phyloP scores from a whole-genome alignment of 75 land plant species.

The Selaginella moellendorffii region DNA sequence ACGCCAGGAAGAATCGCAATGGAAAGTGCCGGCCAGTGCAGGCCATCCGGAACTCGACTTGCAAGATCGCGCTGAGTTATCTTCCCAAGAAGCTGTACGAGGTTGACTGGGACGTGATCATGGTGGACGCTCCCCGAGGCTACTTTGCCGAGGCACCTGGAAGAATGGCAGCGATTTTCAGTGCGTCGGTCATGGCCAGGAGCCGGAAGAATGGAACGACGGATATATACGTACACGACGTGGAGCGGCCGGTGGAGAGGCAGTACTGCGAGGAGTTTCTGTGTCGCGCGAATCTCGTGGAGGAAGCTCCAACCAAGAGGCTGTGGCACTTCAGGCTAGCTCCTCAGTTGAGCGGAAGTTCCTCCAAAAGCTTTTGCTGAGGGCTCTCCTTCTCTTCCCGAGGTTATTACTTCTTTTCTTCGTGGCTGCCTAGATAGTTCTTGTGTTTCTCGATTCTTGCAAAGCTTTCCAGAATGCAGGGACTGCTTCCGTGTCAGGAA shows the following conservation, averaged over 20 bases:
- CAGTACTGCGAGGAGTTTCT: slow-evolving; percentile 47
- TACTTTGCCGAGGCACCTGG: slow-evolving; percentile 43
- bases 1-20: slow-evolving; percentile 11
- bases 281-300: slow-evolving; percentile 39
- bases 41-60: slow-evolving; percentile 50
- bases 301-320: slow-evolving; percentile 8
- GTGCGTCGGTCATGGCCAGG: slow-evolving; percentile 55
- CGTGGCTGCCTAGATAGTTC: too few relatives aligned
- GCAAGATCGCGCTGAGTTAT: slow-evolving; percentile 50
- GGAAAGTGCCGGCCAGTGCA: slow-evolving; percentile 53
- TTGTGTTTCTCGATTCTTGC: too few relatives aligned
- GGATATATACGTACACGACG: slow-evolving; percentile 62
- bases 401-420: too few relatives aligned
- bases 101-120: slow-evolving; percentile 53
- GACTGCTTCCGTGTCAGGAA: slow-evolving; percentile 54
- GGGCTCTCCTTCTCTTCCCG: background rate
- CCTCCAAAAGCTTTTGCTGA: background rate
- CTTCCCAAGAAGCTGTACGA: slow-evolving; percentile 51
- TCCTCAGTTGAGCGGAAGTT: background rate
- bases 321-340: background rate
- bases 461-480: slow-evolving; percentile 96
- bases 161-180: slow-evolving; percentile 59
- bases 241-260: slow-evolving; percentile 47
- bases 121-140: slow-evolving; percentile 71
- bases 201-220: slow-evolving; percentile 22